Base-by-base conservation (phyloP, 352 stramenopile genomes). In the Globisporangium spiculum region DNA sequence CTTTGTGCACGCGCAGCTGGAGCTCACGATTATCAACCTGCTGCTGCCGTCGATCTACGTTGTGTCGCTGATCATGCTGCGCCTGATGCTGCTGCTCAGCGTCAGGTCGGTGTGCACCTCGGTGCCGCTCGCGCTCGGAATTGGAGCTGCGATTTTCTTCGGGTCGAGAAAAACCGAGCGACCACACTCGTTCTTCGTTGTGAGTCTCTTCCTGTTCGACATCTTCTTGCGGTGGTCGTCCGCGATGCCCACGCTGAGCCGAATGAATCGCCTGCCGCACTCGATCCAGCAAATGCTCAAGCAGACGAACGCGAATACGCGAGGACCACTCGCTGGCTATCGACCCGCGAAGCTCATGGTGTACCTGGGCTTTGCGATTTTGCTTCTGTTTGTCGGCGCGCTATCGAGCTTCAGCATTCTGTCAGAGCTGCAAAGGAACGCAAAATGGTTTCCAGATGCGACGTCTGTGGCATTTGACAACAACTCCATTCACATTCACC, bases 11-110 rank as follows among this genome's bases (percentile, higher is more conserved):
- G 88, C 88, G 20, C 88, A 96, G 65, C 78, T 96, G 16, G 88
- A 96, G 72, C 83, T 96, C 36, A 96, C 88, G 8, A 96, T 96
- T 64, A 94, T 96, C 76, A 96, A 96, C 68, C 67, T 96, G 59
- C 72, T 96, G 38, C 74, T 96, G 22, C 88, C 88, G 34, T 91
- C 88, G 16, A 93, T 96, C 69, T 96, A 96, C 68, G 88, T 96
- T 10, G 77, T 96, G 16, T 93, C 86, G 55, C 79, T 96, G 22
- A 89, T 96, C 41, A 75, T 87, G 55, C 74, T 96, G 24, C 82
- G 86, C 56, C 87, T 93, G 75, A 75, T 92, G 18, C 85, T 77
- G 20, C 65, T 92, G 7, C 61, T 90, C 41, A 93, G 76, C 27
- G 24, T 73, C 10, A 80, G 71, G 18, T 78, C 81, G 16, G 48